Evolutionary conservation across 2,329 filamentous ascomycete genomes (phyloP), one percentile per base, ranked within the genome.

Genomic region (Remersonia thermophila): DNA sequence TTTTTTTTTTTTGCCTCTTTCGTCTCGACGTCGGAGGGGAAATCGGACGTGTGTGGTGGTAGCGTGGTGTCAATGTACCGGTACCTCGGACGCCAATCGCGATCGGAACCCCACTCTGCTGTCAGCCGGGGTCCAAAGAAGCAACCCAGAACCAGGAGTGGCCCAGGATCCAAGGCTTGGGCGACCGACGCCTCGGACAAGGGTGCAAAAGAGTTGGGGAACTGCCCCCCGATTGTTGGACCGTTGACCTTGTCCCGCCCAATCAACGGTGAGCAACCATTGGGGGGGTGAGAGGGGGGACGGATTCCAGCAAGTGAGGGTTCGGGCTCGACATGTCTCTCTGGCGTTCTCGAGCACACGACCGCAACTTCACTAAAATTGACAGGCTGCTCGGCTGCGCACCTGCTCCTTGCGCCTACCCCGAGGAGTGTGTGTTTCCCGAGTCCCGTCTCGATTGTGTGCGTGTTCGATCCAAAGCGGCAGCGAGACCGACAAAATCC

Each of bases 141-240:
- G n/a, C n/a, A n/a, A n/a, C n/a, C n/a, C n/a, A n/a, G n/a, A 9
- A 23, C 20, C 5, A 9, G 20, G 20, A 23, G 5, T 6, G 20
- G 20, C 20, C 20, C 20, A 6, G 20, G 9, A 23, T 6, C 20
- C 20, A 23, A 9, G 20, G 20, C 20, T 23, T 9, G 9, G 5
- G 9, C 20, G 20, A 6, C 20, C 20, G 20, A 23, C 20, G 9
- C 5, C 20, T 9, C 20, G 20, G 27, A 29, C 27, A 40, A 42
- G 47, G 47, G 39, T 47, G 30, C 29, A 47, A 51, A 52, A 52
- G 44, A 51, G 48, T 50, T 52, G 48, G 50, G 50, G 48, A 51
- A 44, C 39, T 42, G 42, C 35, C 42, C 33, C 32, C 42, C 40
- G 35, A 42, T 48, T 49, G 45, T 49, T 48, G 47, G 47, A 44